A percentile compares a stretch with the other conserved stretches of the same genome.
Evolutionary conservation across 2,329 filamentous ascomycete genomes (phyloP).

Genomic region (Calcarisporium arbuscula): DNA sequence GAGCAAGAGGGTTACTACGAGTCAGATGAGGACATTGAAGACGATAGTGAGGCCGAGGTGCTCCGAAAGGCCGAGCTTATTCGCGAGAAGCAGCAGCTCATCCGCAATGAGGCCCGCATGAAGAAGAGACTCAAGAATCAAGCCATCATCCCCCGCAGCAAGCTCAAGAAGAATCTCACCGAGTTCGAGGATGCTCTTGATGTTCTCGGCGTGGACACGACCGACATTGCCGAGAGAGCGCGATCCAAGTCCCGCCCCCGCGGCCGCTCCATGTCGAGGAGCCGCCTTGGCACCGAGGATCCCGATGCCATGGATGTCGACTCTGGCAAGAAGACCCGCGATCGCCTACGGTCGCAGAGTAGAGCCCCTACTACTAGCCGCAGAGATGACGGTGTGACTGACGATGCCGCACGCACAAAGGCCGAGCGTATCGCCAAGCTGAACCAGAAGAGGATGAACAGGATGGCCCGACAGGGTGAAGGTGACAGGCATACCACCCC

Average conservation of each 20-base stretch:
- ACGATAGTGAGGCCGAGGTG: slow-evolving; percentile 82
- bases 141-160: slow-evolving; percentile 81
- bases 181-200: slow-evolving; percentile 84
- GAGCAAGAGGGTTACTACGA: slow-evolving; percentile 93
- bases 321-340: slow-evolving; percentile 36
- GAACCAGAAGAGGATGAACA: slow-evolving; percentile 96
- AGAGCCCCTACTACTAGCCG: slow-evolving; percentile 57
- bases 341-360: slow-evolving; percentile 67
- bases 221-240: slow-evolving; percentile 65
- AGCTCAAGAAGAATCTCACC: slow-evolving; percentile 73
- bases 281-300: slow-evolving; percentile 56
- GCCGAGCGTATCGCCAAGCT: slow-evolving; percentile 84
- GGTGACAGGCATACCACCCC: slow-evolving; percentile 84
- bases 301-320: slow-evolving; percentile 73
- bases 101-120: slow-evolving; percentile 91
- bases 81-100: slow-evolving; percentile 85
- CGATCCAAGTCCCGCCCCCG: slow-evolving; percentile 58
- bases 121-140: slow-evolving; percentile 97
- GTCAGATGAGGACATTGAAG: slow-evolving; percentile 73
- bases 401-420: slow-evolving; percentile 62
- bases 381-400: slow-evolving; percentile 69
- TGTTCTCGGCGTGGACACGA: slow-evolving; percentile 77
- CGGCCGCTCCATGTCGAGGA: slow-evolving; percentile 63
- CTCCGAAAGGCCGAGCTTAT: slow-evolving; percentile 91
- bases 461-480: slow-evolving; percentile 94